Evolutionary conservation across 768 basidiomycete genomes (phyloP).

Genomic region (Amylocystis lapponica): DNA sequence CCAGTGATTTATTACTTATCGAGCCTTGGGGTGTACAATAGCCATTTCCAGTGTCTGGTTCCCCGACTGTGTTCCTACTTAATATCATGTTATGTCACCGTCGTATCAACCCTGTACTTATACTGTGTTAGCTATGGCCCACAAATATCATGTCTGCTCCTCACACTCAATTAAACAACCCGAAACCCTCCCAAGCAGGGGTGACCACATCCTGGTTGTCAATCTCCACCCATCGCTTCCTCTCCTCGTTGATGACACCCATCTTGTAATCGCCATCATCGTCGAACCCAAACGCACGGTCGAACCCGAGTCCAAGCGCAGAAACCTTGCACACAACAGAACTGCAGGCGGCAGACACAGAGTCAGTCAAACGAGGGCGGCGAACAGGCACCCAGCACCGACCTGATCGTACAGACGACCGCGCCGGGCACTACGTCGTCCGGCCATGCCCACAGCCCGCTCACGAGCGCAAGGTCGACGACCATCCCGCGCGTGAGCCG

Average conservation of each 20-base stretch:
- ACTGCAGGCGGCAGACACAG: constrained; percentile 25
- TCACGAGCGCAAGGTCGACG: constrained; percentile 62
- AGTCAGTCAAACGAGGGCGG: constrained; percentile 2
- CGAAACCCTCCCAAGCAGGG: constrained; percentile 55
- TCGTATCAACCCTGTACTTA: too few relatives aligned
- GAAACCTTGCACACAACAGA: constrained; percentile 56
- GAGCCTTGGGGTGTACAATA: too few relatives aligned
- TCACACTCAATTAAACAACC: constrained; percentile 36
- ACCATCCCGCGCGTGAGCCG: constrained; percentile 57
- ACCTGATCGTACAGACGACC: constrained; percentile 57
- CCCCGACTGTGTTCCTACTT: too few relatives aligned
- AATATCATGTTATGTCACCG: too few relatives aligned
- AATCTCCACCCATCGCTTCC: constrained; percentile 56
- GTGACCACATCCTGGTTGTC: constrained; percentile 47
- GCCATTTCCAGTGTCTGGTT: too few relatives aligned
- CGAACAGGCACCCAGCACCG: constrained; percentile 11
- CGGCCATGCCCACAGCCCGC: constrained; percentile 51
- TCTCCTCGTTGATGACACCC: constrained; percentile 38
- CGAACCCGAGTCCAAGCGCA: constrained; percentile 61
- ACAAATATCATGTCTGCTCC: too few relatives aligned
- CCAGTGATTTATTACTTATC: too few relatives aligned
- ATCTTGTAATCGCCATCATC: constrained; percentile 27
- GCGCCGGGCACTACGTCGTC: constrained; percentile 44
- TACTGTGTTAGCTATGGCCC: too few relatives aligned
- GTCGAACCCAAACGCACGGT: constrained; percentile 51